phyloP scores from a whole-genome alignment of 2,329 filamentous ascomycete genomes.

The Botrytis medusae region DNA sequence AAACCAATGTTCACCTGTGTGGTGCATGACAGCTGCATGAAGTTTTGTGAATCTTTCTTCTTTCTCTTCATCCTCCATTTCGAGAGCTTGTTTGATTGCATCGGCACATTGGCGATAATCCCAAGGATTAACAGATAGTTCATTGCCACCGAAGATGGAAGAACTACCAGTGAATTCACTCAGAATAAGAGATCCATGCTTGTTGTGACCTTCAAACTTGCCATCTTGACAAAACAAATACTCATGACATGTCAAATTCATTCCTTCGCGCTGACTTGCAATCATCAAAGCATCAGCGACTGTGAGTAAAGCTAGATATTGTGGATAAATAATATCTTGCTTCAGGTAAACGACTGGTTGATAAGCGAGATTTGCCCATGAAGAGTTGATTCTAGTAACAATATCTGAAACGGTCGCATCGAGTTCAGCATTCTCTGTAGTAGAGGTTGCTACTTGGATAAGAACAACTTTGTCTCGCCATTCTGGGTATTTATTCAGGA shows the following conservation, averaged over 20 bases:
- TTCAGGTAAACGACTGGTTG: conserved; percentile 92
- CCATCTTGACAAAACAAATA: conserved; percentile 93
- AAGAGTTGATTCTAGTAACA: conserved; percentile 89
- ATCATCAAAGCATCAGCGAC: conserved; percentile 93
- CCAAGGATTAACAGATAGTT: conserved; percentile 91
- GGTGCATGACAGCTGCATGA: conserved; percentile 69
- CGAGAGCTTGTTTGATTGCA: conserved; percentile 78
- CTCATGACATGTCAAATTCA: conserved; percentile 95
- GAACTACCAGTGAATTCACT: conserved; percentile 95
- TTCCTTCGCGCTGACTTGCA: conserved; percentile 90
- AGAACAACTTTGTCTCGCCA: conserved; percentile 86
- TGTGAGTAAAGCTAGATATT: conserved; percentile 88
- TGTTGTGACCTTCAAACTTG: conserved; percentile 64
- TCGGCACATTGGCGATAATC: conserved; percentile 86
- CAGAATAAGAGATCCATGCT: conserved; percentile 84
- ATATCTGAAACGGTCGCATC: conserved; percentile 90
- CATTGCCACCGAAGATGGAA: conserved; percentile 76
- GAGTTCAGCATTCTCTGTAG: conserved; percentile 82
- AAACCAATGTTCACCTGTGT: conserved; percentile 86
- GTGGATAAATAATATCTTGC: conserved; percentile 88
- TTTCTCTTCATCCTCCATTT: conserved; percentile 77
- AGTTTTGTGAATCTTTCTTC: conserved; percentile 71
- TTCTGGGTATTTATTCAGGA: conserved; percentile 89
- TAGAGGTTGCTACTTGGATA: conserved; percentile 90
- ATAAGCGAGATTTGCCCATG: conserved; percentile 85